Evolutionary conservation across 345 rosid genomes (phyloP).

Genomic region (Corchorus olitorius): DNA sequence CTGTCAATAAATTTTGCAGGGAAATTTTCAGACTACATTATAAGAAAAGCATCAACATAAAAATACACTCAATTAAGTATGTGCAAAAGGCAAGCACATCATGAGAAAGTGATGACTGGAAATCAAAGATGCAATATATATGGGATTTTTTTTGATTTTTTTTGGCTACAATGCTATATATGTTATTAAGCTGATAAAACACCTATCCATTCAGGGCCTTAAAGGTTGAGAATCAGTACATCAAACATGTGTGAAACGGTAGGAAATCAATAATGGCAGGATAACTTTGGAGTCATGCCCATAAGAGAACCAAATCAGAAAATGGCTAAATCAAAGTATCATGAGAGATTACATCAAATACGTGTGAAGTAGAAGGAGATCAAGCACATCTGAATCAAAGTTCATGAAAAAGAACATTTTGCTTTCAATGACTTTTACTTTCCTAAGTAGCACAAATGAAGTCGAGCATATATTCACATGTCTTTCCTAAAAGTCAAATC

Average conservation of each 20-base stretch:
- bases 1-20: constrained; percentile 33
- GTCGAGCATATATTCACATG: neutral
- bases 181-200: constrained; percentile 4
- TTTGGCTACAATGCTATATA: neutral
- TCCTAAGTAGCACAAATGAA: constrained; percentile 5
- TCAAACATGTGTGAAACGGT: neutral
- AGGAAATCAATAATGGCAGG: neutral
- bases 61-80: neutral
- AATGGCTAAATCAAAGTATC: neutral
- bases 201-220: neutral
- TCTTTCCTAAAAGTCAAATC: constrained; percentile 11
- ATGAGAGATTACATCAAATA: neutral
- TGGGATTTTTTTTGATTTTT: no score
- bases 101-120: constrained; percentile 1
- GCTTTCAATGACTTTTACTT: neutral
- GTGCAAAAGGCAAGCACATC: neutral
- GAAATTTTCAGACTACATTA: constrained; percentile 14
- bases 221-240: neutral
- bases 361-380: no score
- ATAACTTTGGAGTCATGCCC: neutral
- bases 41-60: constrained; percentile 8
- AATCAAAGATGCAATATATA: neutral
- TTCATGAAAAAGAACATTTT: neutral
- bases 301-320: neutral
- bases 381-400: no score